A percentile compares a stretch with the other conserved stretches of the same genome.
phyloP scores from a whole-genome alignment of 1,139 yeast genomes.

The Geotrichum fermentans region DNA sequence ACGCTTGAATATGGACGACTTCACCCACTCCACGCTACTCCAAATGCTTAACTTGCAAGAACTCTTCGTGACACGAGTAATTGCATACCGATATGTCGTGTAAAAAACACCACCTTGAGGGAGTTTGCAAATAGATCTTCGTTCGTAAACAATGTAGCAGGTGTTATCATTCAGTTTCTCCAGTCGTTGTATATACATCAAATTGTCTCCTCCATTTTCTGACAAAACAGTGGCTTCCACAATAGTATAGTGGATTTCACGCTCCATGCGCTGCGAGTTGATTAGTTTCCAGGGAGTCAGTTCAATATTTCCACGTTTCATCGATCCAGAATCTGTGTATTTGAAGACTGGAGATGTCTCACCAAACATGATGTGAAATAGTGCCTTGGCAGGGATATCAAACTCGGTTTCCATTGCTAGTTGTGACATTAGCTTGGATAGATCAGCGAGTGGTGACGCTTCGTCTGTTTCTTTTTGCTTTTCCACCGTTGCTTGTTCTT shows the following conservation, averaged over 20 bases:
- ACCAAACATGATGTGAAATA: constrained; percentile 79
- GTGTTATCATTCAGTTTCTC: constrained; percentile 53
- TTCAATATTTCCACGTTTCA: constrained; percentile 24
- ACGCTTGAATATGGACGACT: constrained; percentile 26
- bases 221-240: constrained; percentile 29
- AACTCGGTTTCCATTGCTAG: constrained; percentile 41
- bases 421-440: constrained; percentile 32
- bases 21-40: constrained; percentile 39
- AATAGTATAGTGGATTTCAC: constrained; percentile 34
- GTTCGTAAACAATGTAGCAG: constrained; percentile 56
- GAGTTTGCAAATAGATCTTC: constrained; percentile 43
- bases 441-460: constrained; percentile 1
- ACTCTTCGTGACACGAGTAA: constrained; percentile 48
- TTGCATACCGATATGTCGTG: constrained; percentile 48
- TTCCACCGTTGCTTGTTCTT: background rate
- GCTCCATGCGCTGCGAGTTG: constrained; percentile 28
- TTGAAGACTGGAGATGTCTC: constrained; percentile 54
- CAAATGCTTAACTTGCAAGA: constrained; percentile 49
- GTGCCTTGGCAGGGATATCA: constrained; percentile 69
- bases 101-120: constrained; percentile 53
- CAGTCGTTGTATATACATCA: constrained; percentile 41
- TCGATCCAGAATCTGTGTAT: constrained; percentile 26
- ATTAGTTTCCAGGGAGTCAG: constrained; percentile 30
- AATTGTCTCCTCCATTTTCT: constrained; percentile 25
- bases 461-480: background rate